Evolutionary conservation across 352 stramenopile species (phyloP), one percentile per base, ranked within the genome.

Genomic region (Blastocystis hominis): DNA sequence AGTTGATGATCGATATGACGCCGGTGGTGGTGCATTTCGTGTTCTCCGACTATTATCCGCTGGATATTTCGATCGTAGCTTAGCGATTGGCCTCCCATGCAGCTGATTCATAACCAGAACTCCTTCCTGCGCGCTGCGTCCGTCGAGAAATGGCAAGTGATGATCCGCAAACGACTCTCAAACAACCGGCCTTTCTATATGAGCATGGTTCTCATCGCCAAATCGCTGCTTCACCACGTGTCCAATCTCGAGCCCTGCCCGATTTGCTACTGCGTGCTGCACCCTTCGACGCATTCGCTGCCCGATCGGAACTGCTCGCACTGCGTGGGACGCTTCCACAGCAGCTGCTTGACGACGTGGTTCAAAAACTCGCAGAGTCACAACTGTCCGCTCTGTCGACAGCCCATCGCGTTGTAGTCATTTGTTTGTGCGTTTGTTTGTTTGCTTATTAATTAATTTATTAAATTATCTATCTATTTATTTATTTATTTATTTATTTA

Each of bases 291-390:
- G 20, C 90, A 94, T 72, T 91, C 90, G 34, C 90, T 95, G 78
- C 93, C 93, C 6, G 90, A 91, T 75, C 64, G 94, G 68, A 68
- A 92, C 76, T 96, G 93, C 88, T 91, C 91, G 24, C 93, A 91
- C 34, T 96, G 93, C 76, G 88, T 92, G 53, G 94, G 93, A 86
- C 87, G 90, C n/a, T 96, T 95, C 89, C 93, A 96, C 86, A 89
- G 89, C n/a, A 86, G 90, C 30, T 96, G 93, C 89, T 80, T 96
- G 6, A 89, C 91, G n/a, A 91, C 94, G 86, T 96, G 93, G 93
- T 96, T 96, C 84, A 77, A 90, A 38, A 93, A 88, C 30, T 93
- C 90, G 78, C 91, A 92, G 46, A 94, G 94, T 88, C 92, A 89
- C 66, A 89, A 90, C 40, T 96, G 93, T 90, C 92, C 94, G 10